Base-by-base conservation (phyloP, 2,329 filamentous ascomycete genomes). In the Aspergillus awamori region DNA sequence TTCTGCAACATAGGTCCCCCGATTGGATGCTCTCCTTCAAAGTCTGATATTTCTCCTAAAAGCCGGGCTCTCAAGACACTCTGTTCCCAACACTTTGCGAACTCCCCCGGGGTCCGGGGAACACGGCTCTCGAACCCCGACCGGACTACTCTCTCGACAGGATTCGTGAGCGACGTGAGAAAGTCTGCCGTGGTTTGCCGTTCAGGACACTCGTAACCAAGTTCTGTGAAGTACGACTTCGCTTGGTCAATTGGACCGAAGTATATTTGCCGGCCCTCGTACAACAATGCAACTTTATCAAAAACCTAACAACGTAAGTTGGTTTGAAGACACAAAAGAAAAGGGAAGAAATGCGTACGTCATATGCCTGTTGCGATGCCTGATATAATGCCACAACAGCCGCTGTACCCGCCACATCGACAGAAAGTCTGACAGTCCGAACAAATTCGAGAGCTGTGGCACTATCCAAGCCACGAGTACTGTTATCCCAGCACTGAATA, bases 161-260 rank as follows among this genome's bases (percentile, higher is more conserved):
- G 53, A 20, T 43, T 45, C 11, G 53, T 56, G 24, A 56, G 39
- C 8, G 53, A 56, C 2, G 53, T 56, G 15, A 56, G 53, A 22
- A 56, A 56, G 43, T 56, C 53, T 33, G 39, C 53, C 26, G 53
- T 56, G 0, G 87, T 90, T 68, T 90, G 87, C 5, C 89, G 82
- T 2, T 82, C 72, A 0, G 87, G 87, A 64, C 88, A 90, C 28
- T 82, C 72, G 82, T 86, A 92, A 15, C 89, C 89, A 71, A 88
- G 83, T 2, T 81, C 77, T 68, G 89, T 85, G 63, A 92, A 92
- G 74, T 84, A 92, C 0, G 68, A 70, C 65, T 83, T 87, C 0
- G 89, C 89, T 1, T 80, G 73, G 3, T 69, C 69, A 0, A 86
- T 83, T 0, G 83, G 82, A 0, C 90, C 90, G 64, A 56, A 56